phyloP scores from a whole-genome alignment of 2,329 filamentous ascomycete species.

The Pyrenochaeta sp. region DNA sequence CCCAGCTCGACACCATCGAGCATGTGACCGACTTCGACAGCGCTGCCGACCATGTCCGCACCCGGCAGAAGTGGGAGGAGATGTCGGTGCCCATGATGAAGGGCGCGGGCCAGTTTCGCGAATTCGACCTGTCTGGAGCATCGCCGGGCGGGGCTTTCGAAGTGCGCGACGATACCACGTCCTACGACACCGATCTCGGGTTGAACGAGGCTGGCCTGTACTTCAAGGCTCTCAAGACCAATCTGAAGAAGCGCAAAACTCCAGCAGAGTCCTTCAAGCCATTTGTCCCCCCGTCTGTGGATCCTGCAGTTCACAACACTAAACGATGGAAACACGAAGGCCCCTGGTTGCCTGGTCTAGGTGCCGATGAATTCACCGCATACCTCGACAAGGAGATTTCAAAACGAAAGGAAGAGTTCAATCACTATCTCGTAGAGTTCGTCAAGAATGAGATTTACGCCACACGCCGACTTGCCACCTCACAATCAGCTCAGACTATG shows the following conservation, averaged over 20 bases:
- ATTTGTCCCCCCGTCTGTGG: slow-evolving; percentile 28
- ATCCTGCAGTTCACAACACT: slow-evolving; percentile 32
- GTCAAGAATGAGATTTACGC: slow-evolving; percentile 45
- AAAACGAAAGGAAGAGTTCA: slow-evolving; percentile 42
- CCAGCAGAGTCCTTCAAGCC: slow-evolving; percentile 26
- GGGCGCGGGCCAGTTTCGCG: slow-evolving; percentile 29
- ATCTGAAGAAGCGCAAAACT: slow-evolving; percentile 29
- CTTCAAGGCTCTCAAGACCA: slow-evolving; percentile 34
- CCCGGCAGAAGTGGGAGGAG: slow-evolving; percentile 85
- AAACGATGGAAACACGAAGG: slow-evolving; percentile 64
- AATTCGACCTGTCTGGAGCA: slow-evolving; percentile 17
- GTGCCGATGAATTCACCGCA: slow-evolving; percentile 61
- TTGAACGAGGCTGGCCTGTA: slow-evolving; percentile 36
- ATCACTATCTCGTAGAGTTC: slow-evolving; percentile 35
- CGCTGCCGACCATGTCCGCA: slow-evolving; percentile 80
- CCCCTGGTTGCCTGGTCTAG: slow-evolving; percentile 65
- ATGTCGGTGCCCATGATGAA: slow-evolving; percentile 73
- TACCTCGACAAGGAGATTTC: slow-evolving; percentile 57
- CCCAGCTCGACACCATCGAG: slow-evolving; percentile 82
- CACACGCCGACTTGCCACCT: slow-evolving; percentile 28
- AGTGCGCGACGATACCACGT: slow-evolving; percentile 39
- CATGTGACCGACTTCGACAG: slow-evolving; percentile 89
- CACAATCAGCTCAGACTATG: slow-evolving; percentile 16
- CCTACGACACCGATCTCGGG: slow-evolving; percentile 33
- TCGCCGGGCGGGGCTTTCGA: slow-evolving; percentile 41